A percentile compares a stretch with the other conserved stretches of the same genome.
phyloP scores from a whole-genome alignment of 345 rosid species.

The Syzygium aromaticum region DNA sequence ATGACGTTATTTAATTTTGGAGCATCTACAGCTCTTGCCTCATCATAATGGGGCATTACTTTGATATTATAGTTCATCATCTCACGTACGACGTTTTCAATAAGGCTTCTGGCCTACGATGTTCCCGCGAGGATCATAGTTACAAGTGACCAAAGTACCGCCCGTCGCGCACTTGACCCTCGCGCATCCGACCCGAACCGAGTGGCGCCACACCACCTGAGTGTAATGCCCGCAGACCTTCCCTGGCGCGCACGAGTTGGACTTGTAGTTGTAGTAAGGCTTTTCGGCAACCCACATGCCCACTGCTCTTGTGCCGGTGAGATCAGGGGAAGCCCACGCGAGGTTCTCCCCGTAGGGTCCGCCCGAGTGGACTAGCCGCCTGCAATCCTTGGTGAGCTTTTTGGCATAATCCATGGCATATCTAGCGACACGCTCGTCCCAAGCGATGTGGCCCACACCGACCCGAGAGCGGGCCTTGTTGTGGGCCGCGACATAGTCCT shows the following conservation, averaged over 20 bases:
- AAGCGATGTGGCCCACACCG: conserved; percentile 13
- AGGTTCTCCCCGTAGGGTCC: neutral
- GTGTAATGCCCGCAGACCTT: conserved; percentile 10
- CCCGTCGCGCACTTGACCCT: neutral
- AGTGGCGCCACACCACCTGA: conserved; percentile 8
- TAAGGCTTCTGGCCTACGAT: conserved; percentile 3
- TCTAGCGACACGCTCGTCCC: conserved; percentile 23
- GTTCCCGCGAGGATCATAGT: conserved; percentile 17
- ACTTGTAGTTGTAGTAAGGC: neutral
- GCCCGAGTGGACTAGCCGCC: conserved; percentile 1
- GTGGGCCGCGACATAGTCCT: conserved; percentile 17
- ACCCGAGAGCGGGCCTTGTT: conserved; percentile 19
- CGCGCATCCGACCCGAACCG: conserved; percentile 1
- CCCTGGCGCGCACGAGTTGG: neutral
- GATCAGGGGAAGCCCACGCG: neutral
- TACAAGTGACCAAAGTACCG: conserved; percentile 13
- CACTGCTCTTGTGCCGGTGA: neutral
- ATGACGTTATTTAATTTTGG: neutral
- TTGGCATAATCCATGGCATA: conserved; percentile 8
- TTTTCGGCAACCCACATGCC: conserved; percentile 1
- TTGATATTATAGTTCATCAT: neutral
- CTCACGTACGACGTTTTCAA: neutral
- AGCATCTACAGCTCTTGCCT: neutral
- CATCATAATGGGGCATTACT: neutral
- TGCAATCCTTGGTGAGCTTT: conserved; percentile 10